Percentiles rank a stretch among this genome's conserved stretches.
These are phyloP conservation scores for Misopates orontium DNA, from an alignment of 257 asterid genomes.

Conservation along the genomic window DNA sequence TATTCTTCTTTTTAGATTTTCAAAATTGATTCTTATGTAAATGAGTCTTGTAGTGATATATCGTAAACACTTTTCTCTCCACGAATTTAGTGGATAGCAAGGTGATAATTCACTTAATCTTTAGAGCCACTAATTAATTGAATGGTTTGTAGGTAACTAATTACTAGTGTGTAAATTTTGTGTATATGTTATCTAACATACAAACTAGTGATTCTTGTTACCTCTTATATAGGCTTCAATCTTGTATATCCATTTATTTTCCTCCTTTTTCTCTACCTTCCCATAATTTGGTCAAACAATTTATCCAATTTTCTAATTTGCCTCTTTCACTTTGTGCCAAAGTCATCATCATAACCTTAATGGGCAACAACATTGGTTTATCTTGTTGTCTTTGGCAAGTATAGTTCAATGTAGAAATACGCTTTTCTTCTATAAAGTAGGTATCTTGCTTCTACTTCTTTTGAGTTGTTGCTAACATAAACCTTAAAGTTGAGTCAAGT, in stretches of 20 bases:
- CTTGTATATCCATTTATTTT: constrained; percentile 15
- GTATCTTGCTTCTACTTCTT: not conserved
- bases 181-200: no score
- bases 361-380: constrained; percentile 16
- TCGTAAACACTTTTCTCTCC: no score
- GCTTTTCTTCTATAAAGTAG: not conserved
- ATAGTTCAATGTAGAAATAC: constrained; percentile 3
- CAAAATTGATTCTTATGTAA: no score
- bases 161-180: no score
- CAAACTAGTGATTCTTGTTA: constrained; percentile 1
- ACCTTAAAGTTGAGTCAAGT: not conserved
- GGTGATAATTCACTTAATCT: no score
- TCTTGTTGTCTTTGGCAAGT: constrained; percentile 22
- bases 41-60: no score
- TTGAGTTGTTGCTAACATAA: not conserved
- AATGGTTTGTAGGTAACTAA: no score
- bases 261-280: constrained; percentile 22
- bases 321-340: constrained; percentile 23
- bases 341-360: constrained; percentile 25
- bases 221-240: constrained; percentile 2
- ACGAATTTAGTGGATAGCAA: no score
- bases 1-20: no score
- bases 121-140: no score
- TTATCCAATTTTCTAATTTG: constrained; percentile 4
- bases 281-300: not conserved